Conservation (phyloP, 139 green algal species). For the Tetratostichococcus sp. region DNA sequence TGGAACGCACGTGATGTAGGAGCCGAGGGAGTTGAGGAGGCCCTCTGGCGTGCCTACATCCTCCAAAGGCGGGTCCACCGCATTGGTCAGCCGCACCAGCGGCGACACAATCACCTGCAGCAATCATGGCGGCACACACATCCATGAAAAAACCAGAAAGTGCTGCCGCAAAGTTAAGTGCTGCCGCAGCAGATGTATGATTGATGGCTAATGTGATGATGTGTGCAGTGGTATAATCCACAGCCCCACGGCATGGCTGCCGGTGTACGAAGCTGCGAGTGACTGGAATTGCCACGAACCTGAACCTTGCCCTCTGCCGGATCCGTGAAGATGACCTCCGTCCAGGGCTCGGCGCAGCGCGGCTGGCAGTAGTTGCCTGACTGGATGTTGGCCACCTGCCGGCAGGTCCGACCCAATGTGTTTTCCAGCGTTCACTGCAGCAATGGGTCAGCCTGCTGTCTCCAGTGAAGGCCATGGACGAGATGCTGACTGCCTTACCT, state of each 20-base stretch:
- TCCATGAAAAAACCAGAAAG: too few species aligned
- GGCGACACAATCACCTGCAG: slow-evolving; percentile 70
- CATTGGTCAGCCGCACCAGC: slow-evolving; percentile 65
- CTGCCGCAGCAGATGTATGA: too few species aligned
- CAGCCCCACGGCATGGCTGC: too few species aligned
- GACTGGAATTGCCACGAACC: slow-evolving; percentile 10
- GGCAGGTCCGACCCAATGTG: too few species aligned
- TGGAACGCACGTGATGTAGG: slow-evolving; percentile 77
- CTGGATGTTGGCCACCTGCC: slow-evolving; percentile 41
- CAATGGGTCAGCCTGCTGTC: too few species aligned
- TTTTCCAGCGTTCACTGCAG: too few species aligned
- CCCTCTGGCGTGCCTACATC: slow-evolving; percentile 56
- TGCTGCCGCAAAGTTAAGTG: too few species aligned
- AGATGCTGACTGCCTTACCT: too few species aligned
- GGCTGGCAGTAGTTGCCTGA: slow-evolving; percentile 72
- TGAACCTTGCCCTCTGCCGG: slow-evolving; percentile 35
- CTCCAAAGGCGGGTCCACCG: slow-evolving; percentile 48
- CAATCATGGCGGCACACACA: not conserved
- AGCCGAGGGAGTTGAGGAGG: slow-evolving; percentile 58
- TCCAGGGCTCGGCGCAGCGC: slow-evolving; percentile 66
- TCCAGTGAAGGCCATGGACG: too few species aligned
- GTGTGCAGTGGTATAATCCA: too few species aligned
- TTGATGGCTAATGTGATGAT: too few species aligned
- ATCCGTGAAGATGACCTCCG: slow-evolving; percentile 60
- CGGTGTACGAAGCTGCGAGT: too few species aligned